Conservation (phyloP, 2,329 filamentous ascomycete species). For the Teratosphaeria epicoccoides region DNA sequence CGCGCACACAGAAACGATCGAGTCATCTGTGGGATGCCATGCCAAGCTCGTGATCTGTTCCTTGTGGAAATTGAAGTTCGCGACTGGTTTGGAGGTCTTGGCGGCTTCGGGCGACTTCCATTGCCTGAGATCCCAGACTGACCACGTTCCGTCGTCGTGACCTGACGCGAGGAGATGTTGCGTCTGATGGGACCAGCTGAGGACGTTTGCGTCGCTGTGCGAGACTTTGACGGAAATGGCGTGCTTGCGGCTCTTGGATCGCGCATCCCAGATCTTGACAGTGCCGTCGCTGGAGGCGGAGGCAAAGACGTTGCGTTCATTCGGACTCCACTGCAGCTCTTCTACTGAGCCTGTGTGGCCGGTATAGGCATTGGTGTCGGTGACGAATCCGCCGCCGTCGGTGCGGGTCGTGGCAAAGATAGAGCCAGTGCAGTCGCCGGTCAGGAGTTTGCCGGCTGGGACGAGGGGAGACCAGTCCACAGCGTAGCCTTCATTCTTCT, state of each 20-base stretch:
- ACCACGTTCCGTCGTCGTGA: constrained; percentile 88
- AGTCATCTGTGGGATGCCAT: constrained; percentile 97
- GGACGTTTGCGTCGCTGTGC: constrained; percentile 82
- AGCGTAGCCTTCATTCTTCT: constrained; percentile 77
- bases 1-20: constrained; percentile 81
- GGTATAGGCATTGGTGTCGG: constrained; percentile 70
- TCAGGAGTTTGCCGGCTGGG: constrained; percentile 73
- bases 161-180: constrained; percentile 84
- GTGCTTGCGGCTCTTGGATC: constrained; percentile 80
- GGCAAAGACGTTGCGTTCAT: constrained; percentile 85
- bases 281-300: constrained; percentile 91
- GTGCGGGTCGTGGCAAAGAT: constrained; percentile 83
- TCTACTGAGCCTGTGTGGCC: constrained; percentile 82
- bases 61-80: constrained; percentile 88
- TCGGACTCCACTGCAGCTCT: constrained; percentile 93
- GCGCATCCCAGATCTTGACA: constrained; percentile 89
- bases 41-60: constrained; percentile 93
- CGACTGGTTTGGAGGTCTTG: constrained; percentile 64
- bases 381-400: constrained; percentile 80
- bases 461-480: constrained; percentile 89
- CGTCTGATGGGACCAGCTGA: constrained; percentile 87
- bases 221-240: constrained; percentile 80
- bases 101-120: constrained; percentile 56
- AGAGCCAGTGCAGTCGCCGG: constrained; percentile 79
- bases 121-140: constrained; percentile 88